A percentile compares a stretch with the other conserved stretches of the same genome.
These are phyloP conservation scores for Alloteropsis angusta DNA, from an alignment of 202 grass and related monocot species.

Conservation along the genomic window DNA sequence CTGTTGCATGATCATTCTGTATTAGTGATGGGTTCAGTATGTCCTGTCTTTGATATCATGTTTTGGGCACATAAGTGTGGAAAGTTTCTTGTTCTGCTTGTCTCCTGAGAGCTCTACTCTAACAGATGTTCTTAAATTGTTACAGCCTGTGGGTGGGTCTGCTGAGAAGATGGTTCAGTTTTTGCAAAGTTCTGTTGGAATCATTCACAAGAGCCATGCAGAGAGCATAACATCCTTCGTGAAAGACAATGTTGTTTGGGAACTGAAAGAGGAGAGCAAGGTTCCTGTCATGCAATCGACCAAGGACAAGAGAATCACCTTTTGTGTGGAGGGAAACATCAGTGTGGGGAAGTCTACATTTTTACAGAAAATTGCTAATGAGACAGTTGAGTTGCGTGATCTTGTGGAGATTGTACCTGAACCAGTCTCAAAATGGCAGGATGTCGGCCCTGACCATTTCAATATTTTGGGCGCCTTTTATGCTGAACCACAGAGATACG, in stretches of 20 bases:
- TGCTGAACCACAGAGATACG: conserved; percentile 43
- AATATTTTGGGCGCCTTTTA: conserved; percentile 50
- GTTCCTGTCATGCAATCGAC: background rate
- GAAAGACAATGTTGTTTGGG: conserved; percentile 29
- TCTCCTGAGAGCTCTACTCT: background rate
- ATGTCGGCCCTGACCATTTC: conserved; percentile 48
- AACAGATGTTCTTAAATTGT: background rate
- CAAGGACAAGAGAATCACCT: conserved; percentile 36
- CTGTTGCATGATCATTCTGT: background rate
- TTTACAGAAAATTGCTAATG: conserved; percentile 36
- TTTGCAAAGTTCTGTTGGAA: conserved; percentile 34
- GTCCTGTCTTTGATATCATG: background rate
- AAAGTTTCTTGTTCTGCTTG: background rate
- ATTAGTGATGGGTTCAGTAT: background rate
- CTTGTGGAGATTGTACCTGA: conserved; percentile 47
- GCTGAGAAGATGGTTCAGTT: conserved; percentile 44
- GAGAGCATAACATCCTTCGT: conserved; percentile 45
- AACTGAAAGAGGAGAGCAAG: conserved; percentile 8
- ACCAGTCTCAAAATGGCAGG: conserved; percentile 46
- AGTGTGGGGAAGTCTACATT: conserved; percentile 51
- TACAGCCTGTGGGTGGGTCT: conserved; percentile 31
- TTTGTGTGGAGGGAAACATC: conserved; percentile 57
- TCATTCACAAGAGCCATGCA: conserved; percentile 47
- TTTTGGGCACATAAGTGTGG: background rate
- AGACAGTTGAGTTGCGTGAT: conserved; percentile 38